phyloP scores from a whole-genome alignment of 306 rosid species.

The Quercus agrifolia region DNA sequence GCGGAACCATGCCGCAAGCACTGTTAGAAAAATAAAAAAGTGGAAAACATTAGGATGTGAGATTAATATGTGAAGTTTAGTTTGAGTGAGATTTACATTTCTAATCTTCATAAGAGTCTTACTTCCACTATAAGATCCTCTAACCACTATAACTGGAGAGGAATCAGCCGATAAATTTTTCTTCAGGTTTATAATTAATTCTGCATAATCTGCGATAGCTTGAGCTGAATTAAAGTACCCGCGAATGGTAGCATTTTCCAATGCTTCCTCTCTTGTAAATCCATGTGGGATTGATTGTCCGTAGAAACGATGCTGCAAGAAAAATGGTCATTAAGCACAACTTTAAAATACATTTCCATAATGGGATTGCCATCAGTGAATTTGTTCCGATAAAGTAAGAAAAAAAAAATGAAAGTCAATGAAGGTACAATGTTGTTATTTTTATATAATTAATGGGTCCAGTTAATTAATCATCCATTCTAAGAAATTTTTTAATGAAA shows the following conservation, averaged over 20 bases:
- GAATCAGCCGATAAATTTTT: not conserved
- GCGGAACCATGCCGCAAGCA: no score
- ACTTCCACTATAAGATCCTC: conserved; percentile 78
- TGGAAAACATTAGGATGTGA: not conserved
- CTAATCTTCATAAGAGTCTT: conserved; percentile 3
- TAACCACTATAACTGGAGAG: conserved; percentile 53
- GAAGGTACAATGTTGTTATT: no score
- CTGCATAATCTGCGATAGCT: conserved; percentile 79
- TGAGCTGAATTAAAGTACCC: conserved; percentile 83
- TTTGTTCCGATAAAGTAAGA: no score
- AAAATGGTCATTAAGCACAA: not conserved
- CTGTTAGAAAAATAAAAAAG: not conserved
- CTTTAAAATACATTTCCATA: no score
- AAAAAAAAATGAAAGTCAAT: no score
- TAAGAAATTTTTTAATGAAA: no score
- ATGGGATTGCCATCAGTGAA: no score
- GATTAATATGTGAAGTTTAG: not conserved
- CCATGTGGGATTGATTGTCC: conserved; percentile 73
- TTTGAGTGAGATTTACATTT: not conserved
- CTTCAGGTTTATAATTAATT: conserved; percentile 38
- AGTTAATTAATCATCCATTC: no score
- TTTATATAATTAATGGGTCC: no score
- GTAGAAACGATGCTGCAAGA: conserved; percentile 62
- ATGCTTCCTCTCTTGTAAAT: conserved; percentile 49
- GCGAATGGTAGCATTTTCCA: not conserved